Conservation (phyloP, 1,284 basidiomycete species). For the Moesziomyces sp. region DNA sequence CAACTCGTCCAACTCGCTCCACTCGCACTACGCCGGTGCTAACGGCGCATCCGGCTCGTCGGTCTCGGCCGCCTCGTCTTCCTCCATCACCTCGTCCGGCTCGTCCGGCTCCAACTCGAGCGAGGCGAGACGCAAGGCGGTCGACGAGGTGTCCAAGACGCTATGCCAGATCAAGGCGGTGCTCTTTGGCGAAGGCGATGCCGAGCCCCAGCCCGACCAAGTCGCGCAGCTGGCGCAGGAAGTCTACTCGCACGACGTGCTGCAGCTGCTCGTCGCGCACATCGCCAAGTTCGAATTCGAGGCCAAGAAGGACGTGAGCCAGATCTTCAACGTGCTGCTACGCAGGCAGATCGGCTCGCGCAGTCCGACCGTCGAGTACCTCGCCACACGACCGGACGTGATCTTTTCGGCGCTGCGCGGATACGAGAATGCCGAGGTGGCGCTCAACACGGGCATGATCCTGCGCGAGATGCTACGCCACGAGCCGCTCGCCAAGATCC, state of each 20-base stretch:
- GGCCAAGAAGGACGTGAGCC: slow-evolving; percentile 88
- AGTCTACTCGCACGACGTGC: slow-evolving; percentile 88
- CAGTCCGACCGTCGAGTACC: slow-evolving; percentile 93
- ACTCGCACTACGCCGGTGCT: slow-evolving; percentile 14
- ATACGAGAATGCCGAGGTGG: slow-evolving; percentile 93
- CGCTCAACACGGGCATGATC: slow-evolving; percentile 97
- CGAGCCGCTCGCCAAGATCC: slow-evolving; percentile 87
- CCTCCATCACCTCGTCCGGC: slow-evolving; percentile 16
- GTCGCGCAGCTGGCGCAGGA: slow-evolving; percentile 86
- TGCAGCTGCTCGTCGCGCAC: slow-evolving; percentile 82
- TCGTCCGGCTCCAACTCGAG: slow-evolving; percentile 10
- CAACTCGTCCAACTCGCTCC: slow-evolving; percentile 28
- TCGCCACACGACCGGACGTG: slow-evolving; percentile 84
- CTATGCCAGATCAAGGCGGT: slow-evolving; percentile 87
- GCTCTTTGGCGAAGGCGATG: slow-evolving; percentile 81
- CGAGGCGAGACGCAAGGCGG: slow-evolving; percentile 73
- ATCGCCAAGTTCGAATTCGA: slow-evolving; percentile 94
- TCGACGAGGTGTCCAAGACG: slow-evolving; percentile 87
- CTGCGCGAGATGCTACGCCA: slow-evolving; percentile 95
- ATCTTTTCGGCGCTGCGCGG: slow-evolving; percentile 82
- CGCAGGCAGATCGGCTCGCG: slow-evolving; percentile 92
- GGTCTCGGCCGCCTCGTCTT: slow-evolving; percentile 8
- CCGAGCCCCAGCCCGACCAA: slow-evolving; percentile 77
- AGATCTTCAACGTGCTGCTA: slow-evolving; percentile 95
- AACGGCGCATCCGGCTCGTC: slow-evolving; percentile 18